Percentiles rank a stretch among this genome's conserved stretches.
These are phyloP conservation scores for Hypoxylon sp. DNA, from an alignment of 2,329 filamentous ascomycete species.

Conservation along the genomic window DNA sequence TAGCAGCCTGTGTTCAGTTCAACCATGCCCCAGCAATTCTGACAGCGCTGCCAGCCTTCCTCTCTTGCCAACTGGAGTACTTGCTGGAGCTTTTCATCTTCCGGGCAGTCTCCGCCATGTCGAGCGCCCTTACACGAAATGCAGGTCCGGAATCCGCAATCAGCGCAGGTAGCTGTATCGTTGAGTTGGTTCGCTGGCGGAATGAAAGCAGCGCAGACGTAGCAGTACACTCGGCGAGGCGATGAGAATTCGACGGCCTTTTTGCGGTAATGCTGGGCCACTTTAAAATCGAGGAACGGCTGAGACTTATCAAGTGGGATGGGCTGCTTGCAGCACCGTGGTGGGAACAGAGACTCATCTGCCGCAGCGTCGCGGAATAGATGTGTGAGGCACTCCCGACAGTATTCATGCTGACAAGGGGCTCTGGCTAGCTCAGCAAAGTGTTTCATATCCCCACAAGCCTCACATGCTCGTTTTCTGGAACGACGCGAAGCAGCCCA, in stretches of 20 bases:
- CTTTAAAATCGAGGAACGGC: constrained; percentile 52
- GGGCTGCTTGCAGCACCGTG: constrained; percentile 61
- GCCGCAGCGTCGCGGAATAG: constrained; percentile 58
- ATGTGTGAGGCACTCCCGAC: constrained; percentile 58
- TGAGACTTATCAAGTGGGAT: constrained; percentile 55
- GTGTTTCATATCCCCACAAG: constrained; percentile 34
- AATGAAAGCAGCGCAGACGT: constrained; percentile 62
- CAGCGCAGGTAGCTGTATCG: constrained; percentile 55
- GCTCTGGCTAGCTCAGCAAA: constrained; percentile 29
- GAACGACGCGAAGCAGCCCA: constrained; percentile 33
- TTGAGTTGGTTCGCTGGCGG: constrained; percentile 47
- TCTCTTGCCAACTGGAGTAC: constrained; percentile 56
- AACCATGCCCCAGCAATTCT: constrained; percentile 58
- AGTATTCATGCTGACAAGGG: constrained; percentile 61
- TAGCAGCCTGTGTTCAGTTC: constrained; percentile 64
- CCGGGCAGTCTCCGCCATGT: constrained; percentile 62
- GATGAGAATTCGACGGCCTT: constrained; percentile 64
- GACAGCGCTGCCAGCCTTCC: constrained; percentile 65
- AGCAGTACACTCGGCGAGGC: constrained; percentile 64
- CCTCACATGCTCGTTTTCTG: constrained; percentile 25
- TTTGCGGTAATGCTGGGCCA: constrained; percentile 53
- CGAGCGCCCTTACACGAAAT: constrained; percentile 59
- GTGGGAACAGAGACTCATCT: constrained; percentile 67
- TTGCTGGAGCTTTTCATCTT: constrained; percentile 56
- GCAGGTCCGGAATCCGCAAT: constrained; percentile 61